phyloP scores from a whole-genome alignment of 2,329 filamentous ascomycete genomes.

The Hymenoscyphus scutula region DNA sequence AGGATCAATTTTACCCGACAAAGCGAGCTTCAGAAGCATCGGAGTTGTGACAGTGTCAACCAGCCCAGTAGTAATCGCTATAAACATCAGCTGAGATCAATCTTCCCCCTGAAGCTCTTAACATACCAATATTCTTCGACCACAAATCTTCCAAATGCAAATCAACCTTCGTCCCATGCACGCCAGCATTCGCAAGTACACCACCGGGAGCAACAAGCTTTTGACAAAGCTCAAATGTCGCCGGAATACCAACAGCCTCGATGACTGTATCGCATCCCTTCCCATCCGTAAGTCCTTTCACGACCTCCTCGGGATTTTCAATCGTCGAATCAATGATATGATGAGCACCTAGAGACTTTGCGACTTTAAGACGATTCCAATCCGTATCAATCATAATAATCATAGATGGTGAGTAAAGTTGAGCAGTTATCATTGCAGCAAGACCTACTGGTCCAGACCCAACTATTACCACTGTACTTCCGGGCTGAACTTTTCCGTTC shows the following conservation, averaged over 20 bases:
- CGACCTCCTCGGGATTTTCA: constrained; percentile 38
- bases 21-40: no score
- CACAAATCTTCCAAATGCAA: constrained; percentile 54
- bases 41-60: no score
- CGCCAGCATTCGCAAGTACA: constrained; percentile 55
- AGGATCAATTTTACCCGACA: no score
- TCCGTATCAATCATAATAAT: constrained; percentile 54
- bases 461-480: constrained; percentile 51
- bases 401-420: constrained; percentile 51
- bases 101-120: neutral
- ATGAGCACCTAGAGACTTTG: constrained; percentile 48
- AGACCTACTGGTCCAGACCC: constrained; percentile 56
- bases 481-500: constrained; percentile 51
- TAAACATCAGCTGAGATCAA: no score
- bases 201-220: constrained; percentile 52
- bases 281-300: constrained; percentile 47
- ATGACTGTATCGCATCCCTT: constrained; percentile 49
- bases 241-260: constrained; percentile 37
- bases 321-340: constrained; percentile 42
- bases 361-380: constrained; percentile 45
- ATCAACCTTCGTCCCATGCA: constrained; percentile 53
- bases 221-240: constrained; percentile 53
- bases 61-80: no score
- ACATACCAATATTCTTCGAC: constrained; percentile 52
- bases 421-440: constrained; percentile 52